Conservation (phyloP, 331 rosid species). For the Dryas integrifolia region DNA sequence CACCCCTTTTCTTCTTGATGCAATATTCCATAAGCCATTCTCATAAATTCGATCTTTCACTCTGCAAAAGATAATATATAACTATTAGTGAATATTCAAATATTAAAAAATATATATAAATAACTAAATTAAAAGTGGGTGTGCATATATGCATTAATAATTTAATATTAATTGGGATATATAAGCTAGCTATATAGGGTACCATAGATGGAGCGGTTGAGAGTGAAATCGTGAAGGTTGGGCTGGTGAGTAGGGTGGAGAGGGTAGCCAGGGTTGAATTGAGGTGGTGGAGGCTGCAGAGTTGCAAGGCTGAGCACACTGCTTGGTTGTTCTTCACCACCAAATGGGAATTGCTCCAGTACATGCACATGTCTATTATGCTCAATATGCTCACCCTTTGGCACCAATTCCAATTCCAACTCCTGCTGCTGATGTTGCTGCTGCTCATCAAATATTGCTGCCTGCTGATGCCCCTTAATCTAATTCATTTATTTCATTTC, state of each 20-base stretch:
- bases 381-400: conserved; percentile 12
- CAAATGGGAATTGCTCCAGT: conserved; percentile 47
- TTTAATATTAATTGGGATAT: too few species aligned
- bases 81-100: background rate
- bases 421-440: conserved; percentile 18
- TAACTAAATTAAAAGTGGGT: too few species aligned
- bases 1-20: background rate
- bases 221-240: conserved; percentile 34
- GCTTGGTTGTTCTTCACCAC: conserved; percentile 43
- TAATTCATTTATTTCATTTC: background rate
- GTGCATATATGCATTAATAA: background rate
- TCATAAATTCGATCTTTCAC: background rate
- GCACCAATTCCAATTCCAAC: conserved; percentile 22
- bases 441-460: conserved; percentile 8
- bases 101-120: too few species aligned
- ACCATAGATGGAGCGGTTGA: conserved; percentile 30
- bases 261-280: conserved; percentile 27
- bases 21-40: background rate
- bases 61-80: background rate
- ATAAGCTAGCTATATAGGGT: background rate
- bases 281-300: conserved; percentile 28
- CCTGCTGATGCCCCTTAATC: conserved; percentile 32
- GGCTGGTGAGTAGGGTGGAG: conserved; percentile 61
- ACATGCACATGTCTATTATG: conserved; percentile 11
- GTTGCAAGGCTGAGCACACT: conserved; percentile 61